Evolutionary conservation across 1,139 yeast genomes (phyloP), one percentile per base, ranked within the genome.

Genomic region (Yamadazyma siamensis): DNA sequence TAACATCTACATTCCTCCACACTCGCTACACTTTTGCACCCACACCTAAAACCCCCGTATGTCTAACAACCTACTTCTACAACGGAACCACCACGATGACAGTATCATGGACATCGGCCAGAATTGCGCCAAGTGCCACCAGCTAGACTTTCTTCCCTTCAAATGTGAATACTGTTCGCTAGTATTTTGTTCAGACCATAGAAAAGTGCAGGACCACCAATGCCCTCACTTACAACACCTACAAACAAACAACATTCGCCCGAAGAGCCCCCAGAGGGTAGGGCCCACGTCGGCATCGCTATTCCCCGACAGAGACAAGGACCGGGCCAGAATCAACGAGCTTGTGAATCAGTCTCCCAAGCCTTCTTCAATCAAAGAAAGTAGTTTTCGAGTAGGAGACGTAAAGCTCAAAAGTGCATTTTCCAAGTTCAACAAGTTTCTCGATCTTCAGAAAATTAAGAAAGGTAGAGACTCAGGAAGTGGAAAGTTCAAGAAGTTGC

Each of bases 141-240:
- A 71, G 44, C 53, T 80, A 5, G 94, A 83, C 47, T 82, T 82
- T 46, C 58, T 83, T 20, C 89, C 94, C 2, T 81, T 77, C 52
- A 63, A 60, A 23, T 83, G 94, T 52, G 70, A 69, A 23, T 56
- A 52, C 30, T 82, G 91, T 49, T 55, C 68, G 11, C 51, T 56
- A n/a, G 63, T 70, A 2, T 81, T 64, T 44, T 83, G 94, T 50
- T 59, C 72, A 2, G 62, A 67, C 18, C 91, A 82, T 51, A 54
- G 87, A 33, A 49, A 57, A 3, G 54, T 63, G 26, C 74, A 67
- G 23, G 44, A 54, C 9, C 84, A 77, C 45, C 51, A 59, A 12
- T 78, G 84, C 44, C 42, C 53, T 2, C 58, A 54, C 8, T 37
- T 41, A 23, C 41, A 31, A 19, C 37, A 41, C 21, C 41, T 42